Evolutionary conservation across 2,329 filamentous ascomycete species (phyloP), one percentile per base, ranked within the genome.

Genomic region (Nemania diffusa): DNA sequence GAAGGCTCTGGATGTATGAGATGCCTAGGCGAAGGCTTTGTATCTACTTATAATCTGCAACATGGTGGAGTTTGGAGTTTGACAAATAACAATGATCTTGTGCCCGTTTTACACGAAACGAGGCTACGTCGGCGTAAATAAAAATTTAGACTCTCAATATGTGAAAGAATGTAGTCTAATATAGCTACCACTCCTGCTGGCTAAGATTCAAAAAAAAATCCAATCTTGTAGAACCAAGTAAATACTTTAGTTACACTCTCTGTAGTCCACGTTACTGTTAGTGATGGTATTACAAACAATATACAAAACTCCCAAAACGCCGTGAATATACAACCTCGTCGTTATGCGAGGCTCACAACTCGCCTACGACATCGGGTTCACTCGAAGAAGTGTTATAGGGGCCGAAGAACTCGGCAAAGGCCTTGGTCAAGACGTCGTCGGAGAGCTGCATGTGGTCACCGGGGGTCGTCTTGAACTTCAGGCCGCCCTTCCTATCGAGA

Each of bases 361-460:
- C 69, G 24, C 60, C 57, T 1, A 58, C 44, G 2, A 6, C 9
- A 20, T 62, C 50, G 2, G 37, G 1, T 15, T 53, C 42, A 17
- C 8, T 51, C 3, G 50, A 27, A 9, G 56, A 29, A 11, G 55
- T 77, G 62, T 80, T 80, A 62, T 78, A 76, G 0, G 85, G 85
- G 2, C 90, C 89, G 75, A 91, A 91, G 74, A 88, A 93, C 72
- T 88, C 85, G 57, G 79, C 78, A 74, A 97, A 93, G 2, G 89
- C 85, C 55, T 87, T 83, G 67, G 82, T 85, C 75, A 98, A 78
- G 32, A 90, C 78, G 72, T 91, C 83, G 11, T 92, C 88, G 0
- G 83, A 81, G 69, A 98, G 81, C 69, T 90, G 81, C 94, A 99
- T 98, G 82, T 99, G 96, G 26, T 88, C 87, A 0, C 95, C 96